Conservation (phyloP, 208 protist species). For the Wallacemonas rigidus region DNA sequence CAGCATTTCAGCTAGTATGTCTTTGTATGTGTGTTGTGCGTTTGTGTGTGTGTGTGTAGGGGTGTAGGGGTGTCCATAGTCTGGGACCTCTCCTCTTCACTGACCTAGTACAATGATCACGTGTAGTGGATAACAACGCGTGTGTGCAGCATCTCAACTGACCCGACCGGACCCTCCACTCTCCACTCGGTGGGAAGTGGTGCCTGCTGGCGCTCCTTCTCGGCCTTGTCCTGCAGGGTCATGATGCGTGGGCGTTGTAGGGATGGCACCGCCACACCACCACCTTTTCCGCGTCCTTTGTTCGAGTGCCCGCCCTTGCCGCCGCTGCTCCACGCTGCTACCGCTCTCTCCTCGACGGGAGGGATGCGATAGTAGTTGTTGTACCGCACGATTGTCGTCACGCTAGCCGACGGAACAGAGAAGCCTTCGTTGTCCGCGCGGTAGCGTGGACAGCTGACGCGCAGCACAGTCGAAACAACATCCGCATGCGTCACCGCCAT, state of each 20-base stretch:
- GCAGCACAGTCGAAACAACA: constrained; percentile 56
- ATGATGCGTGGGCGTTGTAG: constrained; percentile 7
- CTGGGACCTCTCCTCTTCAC: too few relatives aligned
- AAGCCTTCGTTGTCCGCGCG: constrained; percentile 45
- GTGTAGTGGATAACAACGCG: constrained; percentile 64
- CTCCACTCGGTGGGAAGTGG: constrained; percentile 39
- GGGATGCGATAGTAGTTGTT: constrained; percentile 83
- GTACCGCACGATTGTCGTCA: constrained; percentile 57
- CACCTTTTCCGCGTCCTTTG: neutral
- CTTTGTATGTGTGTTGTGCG: too few relatives aligned
- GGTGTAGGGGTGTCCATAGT: too few relatives aligned
- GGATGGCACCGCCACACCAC: neutral
- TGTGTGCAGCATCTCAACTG: constrained; percentile 62
- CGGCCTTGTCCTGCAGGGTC: constrained; percentile 10
- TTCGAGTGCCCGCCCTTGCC: neutral
- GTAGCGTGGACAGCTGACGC: constrained; percentile 70
- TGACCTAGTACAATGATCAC: constrained; percentile 3
- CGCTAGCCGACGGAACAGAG: constrained; percentile 81
- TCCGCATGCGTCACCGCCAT: constrained; percentile 84
- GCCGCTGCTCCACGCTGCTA: neutral
- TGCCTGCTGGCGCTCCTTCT: constrained; percentile 10
- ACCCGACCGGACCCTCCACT: constrained; percentile 47
- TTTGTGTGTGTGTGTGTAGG: too few relatives aligned
- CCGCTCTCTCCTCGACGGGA: constrained; percentile 28
- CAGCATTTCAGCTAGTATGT: too few relatives aligned